A percentile compares a stretch with the other conserved stretches of the same genome.
These are phyloP conservation scores for Ustilago tritici DNA, from an alignment of 1,284 basidiomycete species.

Conservation along the genomic window DNA sequence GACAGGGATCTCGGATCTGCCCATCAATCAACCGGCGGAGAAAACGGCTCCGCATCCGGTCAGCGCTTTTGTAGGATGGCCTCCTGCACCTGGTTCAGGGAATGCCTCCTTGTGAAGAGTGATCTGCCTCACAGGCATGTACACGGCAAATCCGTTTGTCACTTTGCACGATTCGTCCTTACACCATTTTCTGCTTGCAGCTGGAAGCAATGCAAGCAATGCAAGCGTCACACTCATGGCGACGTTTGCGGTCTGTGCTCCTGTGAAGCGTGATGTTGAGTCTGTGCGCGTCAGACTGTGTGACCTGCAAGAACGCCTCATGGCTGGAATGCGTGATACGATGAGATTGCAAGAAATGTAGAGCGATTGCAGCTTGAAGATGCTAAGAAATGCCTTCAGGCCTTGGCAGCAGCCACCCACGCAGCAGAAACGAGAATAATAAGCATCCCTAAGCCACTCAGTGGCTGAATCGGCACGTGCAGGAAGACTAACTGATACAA, in stretches of 20 bases:
- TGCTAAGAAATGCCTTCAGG: background rate
- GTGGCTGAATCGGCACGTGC: constrained; percentile 42
- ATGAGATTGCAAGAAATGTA: background rate
- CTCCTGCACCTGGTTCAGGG: constrained; percentile 19
- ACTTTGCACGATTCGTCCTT: background rate
- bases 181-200: background rate
- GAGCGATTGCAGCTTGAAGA: background rate
- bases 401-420: constrained; percentile 48
- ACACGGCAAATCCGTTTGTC: background rate
- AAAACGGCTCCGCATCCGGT: constrained; percentile 50
- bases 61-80: constrained; percentile 48
- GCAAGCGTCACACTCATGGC: background rate
- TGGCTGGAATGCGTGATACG: background rate
- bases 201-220: background rate
- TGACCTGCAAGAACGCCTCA: background rate
- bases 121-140: background rate
- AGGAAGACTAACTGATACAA: constrained; percentile 53
- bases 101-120: constrained; percentile 18
- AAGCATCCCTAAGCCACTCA: constrained; percentile 47
- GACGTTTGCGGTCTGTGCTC: constrained; percentile 2
- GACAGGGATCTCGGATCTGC: constrained; percentile 50
- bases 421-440: constrained; percentile 51
- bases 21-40: constrained; percentile 50
- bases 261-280: background rate
- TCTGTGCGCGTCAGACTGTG: background rate